phyloP scores from a whole-genome alignment of 2,329 filamentous ascomycete genomes.

The Alternaria tenuissima region DNA sequence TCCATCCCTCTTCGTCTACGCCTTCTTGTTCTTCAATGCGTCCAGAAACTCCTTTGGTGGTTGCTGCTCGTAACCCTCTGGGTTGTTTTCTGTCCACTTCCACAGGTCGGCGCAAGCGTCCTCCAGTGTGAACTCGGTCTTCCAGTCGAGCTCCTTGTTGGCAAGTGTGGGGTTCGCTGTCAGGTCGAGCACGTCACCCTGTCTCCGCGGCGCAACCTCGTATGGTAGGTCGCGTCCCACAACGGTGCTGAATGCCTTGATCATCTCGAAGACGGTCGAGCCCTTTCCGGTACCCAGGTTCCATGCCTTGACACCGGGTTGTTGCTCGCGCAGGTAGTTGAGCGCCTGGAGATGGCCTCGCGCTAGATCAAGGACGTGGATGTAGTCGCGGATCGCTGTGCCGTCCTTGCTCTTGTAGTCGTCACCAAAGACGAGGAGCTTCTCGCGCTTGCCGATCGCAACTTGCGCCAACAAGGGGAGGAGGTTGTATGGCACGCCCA shows the following conservation, averaged over 20 bases:
- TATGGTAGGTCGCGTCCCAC: slow-evolving; percentile 89
- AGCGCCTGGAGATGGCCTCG: slow-evolving; percentile 87
- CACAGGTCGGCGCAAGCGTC: slow-evolving; percentile 93
- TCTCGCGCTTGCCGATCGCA: slow-evolving; percentile 91
- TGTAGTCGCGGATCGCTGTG: slow-evolving; percentile 96
- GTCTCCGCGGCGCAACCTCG: slow-evolving; percentile 81
- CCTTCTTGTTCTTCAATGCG: slow-evolving; percentile 49
- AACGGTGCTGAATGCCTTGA: slow-evolving; percentile 88
- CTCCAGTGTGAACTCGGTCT: slow-evolving; percentile 88
- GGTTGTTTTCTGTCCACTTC: slow-evolving; percentile 98
- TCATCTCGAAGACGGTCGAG: slow-evolving; percentile 96
- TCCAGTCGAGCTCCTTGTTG: slow-evolving; percentile 90
- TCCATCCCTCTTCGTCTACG: not conserved
- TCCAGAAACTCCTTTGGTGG: slow-evolving; percentile 85
- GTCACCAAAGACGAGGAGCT: slow-evolving; percentile 92
- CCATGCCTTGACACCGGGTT: slow-evolving; percentile 93
- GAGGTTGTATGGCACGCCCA: slow-evolving; percentile 94
- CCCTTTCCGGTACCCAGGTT: slow-evolving; percentile 95
- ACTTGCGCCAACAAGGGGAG: slow-evolving; percentile 94
- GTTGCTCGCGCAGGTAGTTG: slow-evolving; percentile 83
- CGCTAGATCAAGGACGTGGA: slow-evolving; percentile 91
- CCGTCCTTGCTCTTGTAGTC: slow-evolving; percentile 92
- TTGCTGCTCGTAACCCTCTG: slow-evolving; percentile 89
- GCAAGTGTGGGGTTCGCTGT: slow-evolving; percentile 90
- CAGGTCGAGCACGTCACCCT: slow-evolving; percentile 91